These are phyloP conservation scores for Leishmania braziliensis DNA, from an alignment of 208 protist genomes.

Conservation along the genomic window DNA sequence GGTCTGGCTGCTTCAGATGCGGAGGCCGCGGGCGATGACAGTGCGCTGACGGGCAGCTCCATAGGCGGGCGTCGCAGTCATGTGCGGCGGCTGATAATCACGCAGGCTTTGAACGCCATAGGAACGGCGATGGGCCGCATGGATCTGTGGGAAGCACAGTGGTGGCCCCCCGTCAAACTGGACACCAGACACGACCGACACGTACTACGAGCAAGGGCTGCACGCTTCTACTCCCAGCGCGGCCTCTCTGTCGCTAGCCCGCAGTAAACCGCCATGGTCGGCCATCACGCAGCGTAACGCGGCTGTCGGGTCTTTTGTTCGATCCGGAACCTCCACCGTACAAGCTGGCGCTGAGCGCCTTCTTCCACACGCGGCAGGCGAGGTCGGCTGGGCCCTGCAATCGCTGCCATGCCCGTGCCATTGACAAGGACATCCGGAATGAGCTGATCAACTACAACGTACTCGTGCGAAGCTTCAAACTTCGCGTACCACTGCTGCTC, in stretches of 20 bases:
- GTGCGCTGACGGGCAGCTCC: not conserved
- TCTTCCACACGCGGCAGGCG: slow-evolving; percentile 26
- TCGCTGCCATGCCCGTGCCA: slow-evolving; percentile 14
- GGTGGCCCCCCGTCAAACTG: slow-evolving; percentile 25
- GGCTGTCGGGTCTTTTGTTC: not conserved
- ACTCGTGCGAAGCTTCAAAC: slow-evolving; percentile 21
- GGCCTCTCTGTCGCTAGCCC: slow-evolving; percentile 26
- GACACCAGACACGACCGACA: slow-evolving; percentile 9
- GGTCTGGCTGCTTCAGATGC: not conserved
- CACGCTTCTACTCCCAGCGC: slow-evolving; percentile 16
- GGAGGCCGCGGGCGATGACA: not conserved
- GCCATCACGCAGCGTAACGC: not conserved
- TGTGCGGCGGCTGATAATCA: slow-evolving; percentile 2
- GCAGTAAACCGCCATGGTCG: slow-evolving; percentile 28
- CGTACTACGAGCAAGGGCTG: slow-evolving; percentile 11
- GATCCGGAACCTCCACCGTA: slow-evolving; percentile 19
- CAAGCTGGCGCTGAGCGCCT: slow-evolving; percentile 19
- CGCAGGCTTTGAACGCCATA: slow-evolving; percentile 5
- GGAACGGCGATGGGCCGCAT: not conserved
- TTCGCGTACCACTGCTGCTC: slow-evolving; percentile 29
- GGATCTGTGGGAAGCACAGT: slow-evolving; percentile 14
- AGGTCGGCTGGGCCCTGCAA: slow-evolving; percentile 15
- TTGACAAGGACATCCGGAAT: slow-evolving; percentile 11
- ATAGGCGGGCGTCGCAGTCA: not conserved
- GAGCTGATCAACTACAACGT: slow-evolving; percentile 23